These are phyloP conservation scores for Knufia fluminis DNA, from an alignment of 2,329 filamentous ascomycete genomes.

Conservation along the genomic window DNA sequence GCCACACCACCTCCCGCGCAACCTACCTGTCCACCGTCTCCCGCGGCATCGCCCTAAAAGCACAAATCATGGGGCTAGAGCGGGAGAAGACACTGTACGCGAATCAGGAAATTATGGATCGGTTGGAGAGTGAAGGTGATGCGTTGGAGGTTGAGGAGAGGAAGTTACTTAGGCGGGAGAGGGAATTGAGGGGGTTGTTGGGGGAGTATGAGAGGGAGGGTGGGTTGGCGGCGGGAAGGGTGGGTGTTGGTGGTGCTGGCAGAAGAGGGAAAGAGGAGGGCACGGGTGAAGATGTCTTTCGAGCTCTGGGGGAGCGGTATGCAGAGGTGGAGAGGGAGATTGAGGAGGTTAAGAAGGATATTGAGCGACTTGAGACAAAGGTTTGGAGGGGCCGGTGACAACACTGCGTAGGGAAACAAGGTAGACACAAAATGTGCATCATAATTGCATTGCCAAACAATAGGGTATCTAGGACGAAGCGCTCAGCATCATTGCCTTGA, in stretches of 20 bases:
- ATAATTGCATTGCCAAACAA: background rate
- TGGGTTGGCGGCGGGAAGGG: conserved; percentile 10
- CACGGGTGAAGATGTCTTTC: conserved; percentile 22
- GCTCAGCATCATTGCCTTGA: background rate
- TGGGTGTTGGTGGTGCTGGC: conserved; percentile 7
- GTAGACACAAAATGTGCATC: background rate
- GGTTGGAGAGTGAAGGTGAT: conserved; percentile 27
- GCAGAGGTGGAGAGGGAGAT: conserved; percentile 30
- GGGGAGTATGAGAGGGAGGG: conserved; percentile 26
- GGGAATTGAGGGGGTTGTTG: conserved; percentile 26
- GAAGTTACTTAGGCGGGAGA: conserved; percentile 27
- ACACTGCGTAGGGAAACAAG: no score
- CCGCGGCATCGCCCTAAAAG: conserved; percentile 18
- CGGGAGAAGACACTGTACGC: background rate
- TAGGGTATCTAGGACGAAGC: background rate
- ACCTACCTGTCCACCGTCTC: conserved; percentile 17
- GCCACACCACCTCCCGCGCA: conserved; percentile 11
- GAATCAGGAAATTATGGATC: background rate
- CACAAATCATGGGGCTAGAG: conserved; percentile 14
- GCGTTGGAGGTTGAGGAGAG: conserved; percentile 31
- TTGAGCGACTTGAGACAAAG: conserved; percentile 23
- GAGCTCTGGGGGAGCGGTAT: conserved; percentile 32
- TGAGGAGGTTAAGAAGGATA: conserved; percentile 30
- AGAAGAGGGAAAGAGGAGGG: conserved; percentile 15
- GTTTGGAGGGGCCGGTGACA: conserved; percentile 31